Evolutionary conservation across 306 rosid genomes (phyloP), one percentile per base, ranked within the genome.

Genomic region (Pyrus pyrifolia): DNA sequence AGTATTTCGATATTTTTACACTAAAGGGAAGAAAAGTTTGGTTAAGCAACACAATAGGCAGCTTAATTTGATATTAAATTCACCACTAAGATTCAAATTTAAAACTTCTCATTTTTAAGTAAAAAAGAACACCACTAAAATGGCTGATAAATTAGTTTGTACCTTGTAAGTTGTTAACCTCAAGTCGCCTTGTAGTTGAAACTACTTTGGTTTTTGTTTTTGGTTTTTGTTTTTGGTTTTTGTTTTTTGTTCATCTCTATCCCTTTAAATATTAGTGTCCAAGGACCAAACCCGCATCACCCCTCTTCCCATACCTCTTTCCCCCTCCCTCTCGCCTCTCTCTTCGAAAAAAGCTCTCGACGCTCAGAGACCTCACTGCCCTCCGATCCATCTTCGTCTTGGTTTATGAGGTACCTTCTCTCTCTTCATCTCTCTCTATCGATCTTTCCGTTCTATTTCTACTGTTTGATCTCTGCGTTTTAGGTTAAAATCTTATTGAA

Each of bases 321-420:
- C 63, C 64, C 46, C 46, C 42, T 78, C 49, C 11, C 70, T 71
- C 57, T 71, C 52, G 5, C 13, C 74, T 38, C 31, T 52, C 29
- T 71, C 67, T 25, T 46, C 78, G 31, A 29, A 46, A 73, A 18
- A 38, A 49, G 68, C 76, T 71, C 77, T 64, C 61, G 68, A 69
- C 82, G 38, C 82, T 45, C 84, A 81, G 83, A 78, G 69, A 85
- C 77, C 90, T 85, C 86, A 38, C 87, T 87, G 86, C 84, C 75
- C 85, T 82, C 85, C 89, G 98, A 89, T 90, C 81, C 86, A 67
- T 69, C 84, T 77, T 89, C 98, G 91, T 87, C 98, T 84, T 93
- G 93, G 98, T 93, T 93, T 93, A 93, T 93, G 98, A 93, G 98
- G 98, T 93, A 42, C 55, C 14, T 15, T 51, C 62, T 21, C 35